phyloP scores from a whole-genome alignment of 495 filamentous ascomycete species.

The Penicillium lividum region DNA sequence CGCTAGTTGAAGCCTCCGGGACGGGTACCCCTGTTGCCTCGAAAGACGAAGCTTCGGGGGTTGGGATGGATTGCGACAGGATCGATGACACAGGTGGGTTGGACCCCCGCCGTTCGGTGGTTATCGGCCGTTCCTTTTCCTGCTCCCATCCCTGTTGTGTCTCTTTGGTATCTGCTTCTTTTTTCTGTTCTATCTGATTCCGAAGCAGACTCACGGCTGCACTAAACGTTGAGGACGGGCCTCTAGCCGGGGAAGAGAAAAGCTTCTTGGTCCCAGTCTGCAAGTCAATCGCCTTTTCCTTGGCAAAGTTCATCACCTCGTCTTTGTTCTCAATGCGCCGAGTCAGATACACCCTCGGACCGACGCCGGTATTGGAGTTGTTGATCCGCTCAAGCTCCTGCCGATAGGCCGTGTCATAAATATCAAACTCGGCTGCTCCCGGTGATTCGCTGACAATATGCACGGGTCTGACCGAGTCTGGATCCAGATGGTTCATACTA shows the following conservation, averaged over 20 bases:
- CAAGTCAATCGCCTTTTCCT: slow-evolving; percentile 31
- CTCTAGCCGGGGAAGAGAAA: slow-evolving; percentile 1
- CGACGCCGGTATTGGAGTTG: slow-evolving; percentile 24
- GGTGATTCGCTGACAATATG: slow-evolving; percentile 77
- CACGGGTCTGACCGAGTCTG: slow-evolving; percentile 21
- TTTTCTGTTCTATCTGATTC: slow-evolving; percentile 26
- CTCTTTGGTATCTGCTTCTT: slow-evolving; percentile 4
- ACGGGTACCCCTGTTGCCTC: slow-evolving; percentile 24
- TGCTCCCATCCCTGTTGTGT: not conserved
- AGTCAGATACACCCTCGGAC: slow-evolving; percentile 57
- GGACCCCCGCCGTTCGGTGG: slow-evolving; percentile 8
- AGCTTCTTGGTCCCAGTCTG: slow-evolving; percentile 19
- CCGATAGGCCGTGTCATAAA: slow-evolving; percentile 86
- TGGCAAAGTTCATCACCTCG: slow-evolving; percentile 43
- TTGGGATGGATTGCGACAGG: slow-evolving; percentile 18
- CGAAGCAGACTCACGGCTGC: slow-evolving; percentile 24
- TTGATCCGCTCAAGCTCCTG: slow-evolving; percentile 75
- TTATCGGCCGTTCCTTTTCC: not conserved
- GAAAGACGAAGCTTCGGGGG: slow-evolving; percentile 25
- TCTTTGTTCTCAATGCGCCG: slow-evolving; percentile 58
- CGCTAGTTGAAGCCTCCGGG: slow-evolving; percentile 14
- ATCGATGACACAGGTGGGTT: slow-evolving; percentile 21
- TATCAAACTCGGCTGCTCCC: slow-evolving; percentile 73
- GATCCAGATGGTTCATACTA: slow-evolving; percentile 22
- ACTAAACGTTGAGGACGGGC: slow-evolving; percentile 18